Evolutionary conservation across 805 yeast species (phyloP).

Genomic region (Kodamaea hsintzibuensis): DNA sequence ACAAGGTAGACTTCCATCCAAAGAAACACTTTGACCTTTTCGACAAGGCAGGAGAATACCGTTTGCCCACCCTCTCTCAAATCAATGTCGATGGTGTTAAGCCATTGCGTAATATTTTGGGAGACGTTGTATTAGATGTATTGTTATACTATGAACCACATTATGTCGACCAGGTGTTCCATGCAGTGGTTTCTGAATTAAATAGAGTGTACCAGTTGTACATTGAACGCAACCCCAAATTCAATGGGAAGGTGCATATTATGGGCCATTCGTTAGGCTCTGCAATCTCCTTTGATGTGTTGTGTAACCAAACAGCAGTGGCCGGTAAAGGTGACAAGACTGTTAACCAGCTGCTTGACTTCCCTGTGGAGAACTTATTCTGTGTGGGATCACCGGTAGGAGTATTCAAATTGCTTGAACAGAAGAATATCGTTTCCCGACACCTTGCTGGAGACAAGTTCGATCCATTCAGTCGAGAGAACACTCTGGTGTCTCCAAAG

Average conservation of each 20-base stretch:
- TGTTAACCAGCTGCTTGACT: constrained; percentile 43
- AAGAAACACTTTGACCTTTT: constrained; percentile 38
- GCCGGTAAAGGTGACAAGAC: constrained; percentile 17
- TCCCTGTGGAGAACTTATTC: constrained; percentile 73
- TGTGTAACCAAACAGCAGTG: constrained; percentile 48
- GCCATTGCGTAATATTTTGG: constrained; percentile 74
- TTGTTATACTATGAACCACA: constrained; percentile 71
- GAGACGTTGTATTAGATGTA: constrained; percentile 85
- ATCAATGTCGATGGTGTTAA: constrained; percentile 77
- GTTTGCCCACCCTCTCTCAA: constrained; percentile 65
- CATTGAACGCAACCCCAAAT: constrained; percentile 62
- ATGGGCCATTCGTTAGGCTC: constrained; percentile 94
- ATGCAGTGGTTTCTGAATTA: constrained; percentile 60
- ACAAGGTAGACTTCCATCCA: constrained; percentile 64
- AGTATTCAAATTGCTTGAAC: constrained; percentile 72
- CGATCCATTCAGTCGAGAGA: constrained; percentile 15
- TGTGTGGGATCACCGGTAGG: constrained; percentile 92
- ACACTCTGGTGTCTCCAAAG: constrained; percentile 46
- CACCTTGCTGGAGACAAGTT: constrained; percentile 15
- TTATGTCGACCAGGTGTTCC: constrained; percentile 61
- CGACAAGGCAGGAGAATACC: constrained; percentile 37
- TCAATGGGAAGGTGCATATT: constrained; percentile 78
- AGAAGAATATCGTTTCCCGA: constrained; percentile 56
- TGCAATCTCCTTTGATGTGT: constrained; percentile 75
- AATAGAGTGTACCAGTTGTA: constrained; percentile 63